Evolutionary conservation across 345 rosid genomes (phyloP).

Genomic region (Stellera chamaejasme): DNA sequence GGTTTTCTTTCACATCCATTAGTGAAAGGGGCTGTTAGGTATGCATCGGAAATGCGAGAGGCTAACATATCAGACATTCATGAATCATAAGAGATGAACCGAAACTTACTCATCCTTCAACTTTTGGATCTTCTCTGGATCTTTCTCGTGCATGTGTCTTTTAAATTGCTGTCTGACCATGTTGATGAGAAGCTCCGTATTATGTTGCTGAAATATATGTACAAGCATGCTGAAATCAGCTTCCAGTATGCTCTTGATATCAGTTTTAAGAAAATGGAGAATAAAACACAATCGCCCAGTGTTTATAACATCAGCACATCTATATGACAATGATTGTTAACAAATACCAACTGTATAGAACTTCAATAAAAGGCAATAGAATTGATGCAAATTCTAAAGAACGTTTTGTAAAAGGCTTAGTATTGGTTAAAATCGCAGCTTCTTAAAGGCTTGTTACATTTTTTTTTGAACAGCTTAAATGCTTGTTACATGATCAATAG

Average conservation of each 20-base stretch:
- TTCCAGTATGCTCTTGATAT: background rate
- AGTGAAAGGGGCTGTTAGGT: too few species aligned
- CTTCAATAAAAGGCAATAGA: background rate
- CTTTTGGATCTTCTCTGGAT: constrained; percentile 85
- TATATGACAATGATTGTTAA: background rate
- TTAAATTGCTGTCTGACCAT: constrained; percentile 90
- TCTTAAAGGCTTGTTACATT: too few species aligned
- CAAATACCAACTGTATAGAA: background rate
- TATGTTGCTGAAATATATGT: constrained; percentile 60
- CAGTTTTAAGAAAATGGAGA: constrained; percentile 1
- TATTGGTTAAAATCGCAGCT: too few species aligned
- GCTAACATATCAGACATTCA: background rate
- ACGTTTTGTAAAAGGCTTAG: too few species aligned
- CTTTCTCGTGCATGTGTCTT: constrained; percentile 71
- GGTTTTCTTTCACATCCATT: too few species aligned
- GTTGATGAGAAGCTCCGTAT: constrained; percentile 64
- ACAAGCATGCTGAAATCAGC: constrained; percentile 3
- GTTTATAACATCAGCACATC: background rate
- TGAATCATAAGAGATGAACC: background rate
- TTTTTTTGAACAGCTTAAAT: too few species aligned
- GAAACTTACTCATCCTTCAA: constrained; percentile 81
- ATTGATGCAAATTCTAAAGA: too few species aligned
- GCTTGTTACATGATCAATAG: too few species aligned
- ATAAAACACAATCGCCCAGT: background rate
- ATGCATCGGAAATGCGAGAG: background rate